Conservation (phyloP, 768 basidiomycete species). For the Flagelloscypha sp. region DNA sequence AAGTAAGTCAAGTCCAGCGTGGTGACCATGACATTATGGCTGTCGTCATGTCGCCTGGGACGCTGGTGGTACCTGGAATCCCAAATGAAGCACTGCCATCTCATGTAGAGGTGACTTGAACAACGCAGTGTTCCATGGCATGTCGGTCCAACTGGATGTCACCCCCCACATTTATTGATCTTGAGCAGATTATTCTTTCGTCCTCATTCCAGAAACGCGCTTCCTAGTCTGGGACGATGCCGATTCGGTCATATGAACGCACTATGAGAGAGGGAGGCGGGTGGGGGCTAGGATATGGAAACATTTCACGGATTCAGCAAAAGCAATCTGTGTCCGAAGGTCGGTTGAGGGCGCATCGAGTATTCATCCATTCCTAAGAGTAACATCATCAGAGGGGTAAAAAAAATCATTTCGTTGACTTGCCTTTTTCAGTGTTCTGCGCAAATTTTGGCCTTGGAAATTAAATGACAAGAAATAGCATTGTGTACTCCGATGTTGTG, state of each 20-base stretch:
- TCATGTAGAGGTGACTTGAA: constrained; percentile 18
- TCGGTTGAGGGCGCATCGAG: constrained; percentile 16
- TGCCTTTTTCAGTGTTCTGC: constrained; percentile 16
- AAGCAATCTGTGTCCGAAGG: constrained; percentile 15
- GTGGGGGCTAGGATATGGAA: constrained; percentile 14
- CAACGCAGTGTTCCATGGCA: constrained; percentile 4
- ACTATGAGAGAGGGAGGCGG: neutral
- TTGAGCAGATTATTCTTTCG: neutral
- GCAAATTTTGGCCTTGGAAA: constrained; percentile 14
- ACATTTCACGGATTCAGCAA: constrained; percentile 29
- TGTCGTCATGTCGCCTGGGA: constrained; percentile 22
- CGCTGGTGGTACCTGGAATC: constrained; percentile 23
- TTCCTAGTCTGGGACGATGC: neutral
- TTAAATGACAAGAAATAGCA: constrained; percentile 11
- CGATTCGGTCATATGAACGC: too few species aligned
- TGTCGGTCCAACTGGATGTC: neutral
- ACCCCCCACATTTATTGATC: neutral
- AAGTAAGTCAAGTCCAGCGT: constrained; percentile 23
- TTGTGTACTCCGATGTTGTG: constrained; percentile 16
- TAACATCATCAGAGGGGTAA: neutral
- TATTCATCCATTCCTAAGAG: constrained; percentile 15
- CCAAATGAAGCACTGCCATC: constrained; percentile 24
- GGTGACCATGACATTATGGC: constrained; percentile 26
- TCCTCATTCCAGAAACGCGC: neutral
- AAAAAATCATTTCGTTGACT: too few species aligned